Percentiles rank a stretch among this genome's conserved stretches.
phyloP scores from a whole-genome alignment of 257 asterid species.

The Fraxinus pennsylvanica region DNA sequence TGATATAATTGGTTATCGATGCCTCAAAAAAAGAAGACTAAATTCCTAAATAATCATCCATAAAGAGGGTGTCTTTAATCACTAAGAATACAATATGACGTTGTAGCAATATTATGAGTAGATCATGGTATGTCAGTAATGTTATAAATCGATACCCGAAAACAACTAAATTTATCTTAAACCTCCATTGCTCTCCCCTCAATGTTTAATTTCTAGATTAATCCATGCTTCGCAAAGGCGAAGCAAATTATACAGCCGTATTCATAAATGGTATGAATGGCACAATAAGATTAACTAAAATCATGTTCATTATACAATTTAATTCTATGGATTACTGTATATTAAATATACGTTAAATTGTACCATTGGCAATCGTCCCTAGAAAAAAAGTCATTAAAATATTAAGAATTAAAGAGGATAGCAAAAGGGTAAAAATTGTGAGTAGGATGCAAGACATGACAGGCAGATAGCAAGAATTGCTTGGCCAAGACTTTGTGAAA shows the following conservation, averaged over 20 bases:
- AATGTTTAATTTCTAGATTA: background rate
- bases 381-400: background rate
- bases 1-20: background rate
- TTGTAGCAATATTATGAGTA: background rate
- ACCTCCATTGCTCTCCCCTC: background rate
- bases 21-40: too few species aligned
- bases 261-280: too few species aligned
- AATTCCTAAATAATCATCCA: too few species aligned
- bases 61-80: background rate
- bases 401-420: background rate
- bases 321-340: too few species aligned
- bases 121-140: background rate
- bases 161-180: background rate
- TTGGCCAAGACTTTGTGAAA: slow-evolving; percentile 36
- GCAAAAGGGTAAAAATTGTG: background rate
- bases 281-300: too few species aligned
- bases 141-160: background rate
- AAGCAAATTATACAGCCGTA: too few species aligned
- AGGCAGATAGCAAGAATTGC: slow-evolving; percentile 31
- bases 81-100: too few species aligned
- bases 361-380: background rate
- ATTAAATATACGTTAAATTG: background rate
- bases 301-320: too few species aligned
- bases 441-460: slow-evolving; percentile 22
- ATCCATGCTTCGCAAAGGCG: background rate